These are phyloP conservation scores for Vigna reflexopilosa DNA, from an alignment of 306 rosid species.

Conservation along the genomic window DNA sequence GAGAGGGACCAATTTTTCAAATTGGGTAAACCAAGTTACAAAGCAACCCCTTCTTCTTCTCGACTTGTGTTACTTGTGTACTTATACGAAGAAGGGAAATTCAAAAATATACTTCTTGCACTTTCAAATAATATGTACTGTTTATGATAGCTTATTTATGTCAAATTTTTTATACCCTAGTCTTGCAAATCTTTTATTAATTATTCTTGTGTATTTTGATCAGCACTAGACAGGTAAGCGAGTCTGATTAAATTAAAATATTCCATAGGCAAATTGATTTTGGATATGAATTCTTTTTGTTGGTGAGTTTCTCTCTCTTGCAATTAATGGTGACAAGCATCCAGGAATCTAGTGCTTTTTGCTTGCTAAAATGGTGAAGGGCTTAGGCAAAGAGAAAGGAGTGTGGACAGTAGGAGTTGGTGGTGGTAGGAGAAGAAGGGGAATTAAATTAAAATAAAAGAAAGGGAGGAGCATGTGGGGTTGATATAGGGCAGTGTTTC, in stretches of 20 bases:
- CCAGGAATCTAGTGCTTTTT: conserved; percentile 74
- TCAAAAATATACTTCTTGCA: conserved; percentile 25
- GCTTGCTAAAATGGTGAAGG: conserved; percentile 52
- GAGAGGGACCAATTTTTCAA: conserved; percentile 43
- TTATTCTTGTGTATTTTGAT: conserved; percentile 12
- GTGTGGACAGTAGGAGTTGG: conserved; percentile 43
- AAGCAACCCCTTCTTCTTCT: conserved; percentile 37
- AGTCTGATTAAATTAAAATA: conserved; percentile 46
- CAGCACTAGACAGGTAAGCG: conserved; percentile 53
- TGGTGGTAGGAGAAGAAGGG: conserved; percentile 38
- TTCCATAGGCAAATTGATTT: conserved; percentile 48
- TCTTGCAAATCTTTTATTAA: background rate
- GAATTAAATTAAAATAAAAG: conserved; percentile 6
- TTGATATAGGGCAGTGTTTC: conserved; percentile 52
- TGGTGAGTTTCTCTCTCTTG: conserved; percentile 44
- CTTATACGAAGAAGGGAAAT: conserved; percentile 20
- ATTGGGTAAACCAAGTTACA: conserved; percentile 39
- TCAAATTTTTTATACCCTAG: background rate
- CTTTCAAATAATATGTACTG: background rate
- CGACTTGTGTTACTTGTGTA: conserved; percentile 6
- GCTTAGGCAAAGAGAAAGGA: conserved; percentile 39
- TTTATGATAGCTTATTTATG: background rate
- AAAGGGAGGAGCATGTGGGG: conserved; percentile 69
- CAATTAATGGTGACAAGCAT: conserved; percentile 64
- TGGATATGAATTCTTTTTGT: conserved; percentile 55